Evolutionary conservation across 257 asterid genomes (phyloP).

Genomic region (Haberlea rhodopensis): DNA sequence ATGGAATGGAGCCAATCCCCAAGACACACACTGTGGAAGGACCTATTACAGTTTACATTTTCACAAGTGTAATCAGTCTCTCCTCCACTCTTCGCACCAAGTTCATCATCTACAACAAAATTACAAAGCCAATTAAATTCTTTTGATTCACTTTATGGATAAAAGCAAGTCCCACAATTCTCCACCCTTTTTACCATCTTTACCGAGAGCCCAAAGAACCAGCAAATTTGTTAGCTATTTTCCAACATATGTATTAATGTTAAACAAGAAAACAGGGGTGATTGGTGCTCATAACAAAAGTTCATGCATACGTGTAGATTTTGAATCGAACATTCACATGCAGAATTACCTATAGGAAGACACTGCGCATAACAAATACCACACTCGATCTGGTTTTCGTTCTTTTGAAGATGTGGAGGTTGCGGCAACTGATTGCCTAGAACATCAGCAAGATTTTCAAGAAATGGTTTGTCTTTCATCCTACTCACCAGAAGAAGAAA

Average conservation of each 20-base stretch:
- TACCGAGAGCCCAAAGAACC: no score
- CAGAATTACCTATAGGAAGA: conserved; percentile 65
- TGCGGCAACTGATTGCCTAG: conserved; percentile 52
- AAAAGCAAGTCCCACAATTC: background rate
- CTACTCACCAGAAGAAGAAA: conserved; percentile 38
- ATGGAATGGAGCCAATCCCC: conserved; percentile 82
- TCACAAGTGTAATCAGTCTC: conserved; percentile 72
- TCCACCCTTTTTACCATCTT: background rate
- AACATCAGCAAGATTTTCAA: conserved; percentile 51
- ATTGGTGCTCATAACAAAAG: no score
- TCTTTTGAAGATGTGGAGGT: conserved; percentile 43
- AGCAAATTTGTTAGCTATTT: no score
- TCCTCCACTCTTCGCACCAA: conserved; percentile 71
- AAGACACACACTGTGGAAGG: conserved; percentile 74
- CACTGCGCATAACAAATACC: conserved; percentile 82
- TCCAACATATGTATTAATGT: no score
- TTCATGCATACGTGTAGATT: background rate
- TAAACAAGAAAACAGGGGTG: no score
- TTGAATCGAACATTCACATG: background rate
- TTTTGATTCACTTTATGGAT: background rate
- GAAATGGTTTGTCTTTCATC: conserved; percentile 49
- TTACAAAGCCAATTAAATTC: conserved; percentile 18
- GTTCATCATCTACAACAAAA: conserved; percentile 65
- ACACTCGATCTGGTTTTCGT: conserved; percentile 68
- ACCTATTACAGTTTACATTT: conserved; percentile 62